Percentiles rank a stretch among this genome's conserved stretches.
Evolutionary conservation across 257 asterid species (phyloP).

Genomic region (Agastache rugosa): DNA sequence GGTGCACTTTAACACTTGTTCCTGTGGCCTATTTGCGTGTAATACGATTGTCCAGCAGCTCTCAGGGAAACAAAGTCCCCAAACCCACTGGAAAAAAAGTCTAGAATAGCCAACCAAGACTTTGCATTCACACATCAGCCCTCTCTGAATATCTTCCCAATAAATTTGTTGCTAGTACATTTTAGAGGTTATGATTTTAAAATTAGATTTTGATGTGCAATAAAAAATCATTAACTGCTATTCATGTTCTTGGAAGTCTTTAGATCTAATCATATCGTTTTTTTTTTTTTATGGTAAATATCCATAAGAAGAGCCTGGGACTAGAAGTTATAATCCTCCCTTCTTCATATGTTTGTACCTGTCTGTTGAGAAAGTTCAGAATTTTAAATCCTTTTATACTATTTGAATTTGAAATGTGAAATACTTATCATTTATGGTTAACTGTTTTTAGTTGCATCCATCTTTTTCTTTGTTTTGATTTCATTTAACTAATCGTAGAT

Average conservation of each 20-base stretch:
- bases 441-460: not conserved
- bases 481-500: constrained; percentile 20
- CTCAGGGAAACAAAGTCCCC: too few species aligned
- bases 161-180: not conserved
- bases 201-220: constrained; percentile 7
- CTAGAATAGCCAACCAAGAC: too few species aligned
- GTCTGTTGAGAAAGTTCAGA: constrained; percentile 10
- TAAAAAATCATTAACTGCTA: constrained; percentile 15
- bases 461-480: not conserved
- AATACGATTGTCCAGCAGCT: too few species aligned
- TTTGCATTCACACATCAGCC: not conserved
- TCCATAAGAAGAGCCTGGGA: not conserved
- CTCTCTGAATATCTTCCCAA: not conserved
- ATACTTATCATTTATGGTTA: not conserved
- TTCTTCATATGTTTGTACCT: not conserved
- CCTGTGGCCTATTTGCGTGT: too few species aligned
- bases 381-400: not conserved
- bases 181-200: not conserved
- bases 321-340: not conserved
- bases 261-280: not conserved
- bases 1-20: not conserved
- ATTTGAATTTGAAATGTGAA: not conserved
- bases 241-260: not conserved
- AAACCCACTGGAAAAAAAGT: too few species aligned
- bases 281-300: too few species aligned